Evolutionary conservation across 1,284 basidiomycete species (phyloP), one percentile per base, ranked within the genome.

Genomic region (Cronartium ribicola): DNA sequence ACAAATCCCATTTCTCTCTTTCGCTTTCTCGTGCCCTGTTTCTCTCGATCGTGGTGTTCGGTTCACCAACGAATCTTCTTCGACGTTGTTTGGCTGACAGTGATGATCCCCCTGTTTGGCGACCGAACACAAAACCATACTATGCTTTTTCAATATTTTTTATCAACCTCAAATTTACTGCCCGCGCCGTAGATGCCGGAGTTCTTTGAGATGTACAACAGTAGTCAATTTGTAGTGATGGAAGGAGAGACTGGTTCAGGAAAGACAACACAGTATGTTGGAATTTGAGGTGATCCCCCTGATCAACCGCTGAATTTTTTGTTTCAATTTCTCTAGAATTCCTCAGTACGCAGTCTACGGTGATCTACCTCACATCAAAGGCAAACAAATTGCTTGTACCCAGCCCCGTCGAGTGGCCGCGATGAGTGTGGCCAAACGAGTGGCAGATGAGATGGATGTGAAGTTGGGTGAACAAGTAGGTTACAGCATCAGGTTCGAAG

Each of bases 401-500:
- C 95, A 99, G 82, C 96, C 95, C 3, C 86, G 96, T 80, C 87
- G 95, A 84, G 94, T 98, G 0, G 94, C 96, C 1, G 94, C 95
- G 44, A 98, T 95, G 92, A 92, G 91, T 29, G 96, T 98, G 0
- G 95, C 95, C 22, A 96, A 95, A 83, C 93, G 96, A 84, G 96
- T 99, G 0, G 94, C 96, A 3, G 93, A 96, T 79, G 95, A 98
- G 83, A 94, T 98, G 91, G 94, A 97, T 82, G 92, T 98, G 13
- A 86, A 89, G 82, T 88, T 97, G 10, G 93, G 92, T 69, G 89
- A 91, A 81, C 88, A 97, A 79, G 95, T 98, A 77, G 96, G 96
- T 77, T 99, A 99, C 83, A 93, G 92, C 3, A 98, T 98, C 80
- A 92, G 96, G 81, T 99, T 99, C 83, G 95, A 98, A 82, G 95